A percentile compares a stretch with the other conserved stretches of the same genome.
Conservation (phyloP, 2,329 filamentous ascomycete genomes). For the Hypoxylon sp. region DNA sequence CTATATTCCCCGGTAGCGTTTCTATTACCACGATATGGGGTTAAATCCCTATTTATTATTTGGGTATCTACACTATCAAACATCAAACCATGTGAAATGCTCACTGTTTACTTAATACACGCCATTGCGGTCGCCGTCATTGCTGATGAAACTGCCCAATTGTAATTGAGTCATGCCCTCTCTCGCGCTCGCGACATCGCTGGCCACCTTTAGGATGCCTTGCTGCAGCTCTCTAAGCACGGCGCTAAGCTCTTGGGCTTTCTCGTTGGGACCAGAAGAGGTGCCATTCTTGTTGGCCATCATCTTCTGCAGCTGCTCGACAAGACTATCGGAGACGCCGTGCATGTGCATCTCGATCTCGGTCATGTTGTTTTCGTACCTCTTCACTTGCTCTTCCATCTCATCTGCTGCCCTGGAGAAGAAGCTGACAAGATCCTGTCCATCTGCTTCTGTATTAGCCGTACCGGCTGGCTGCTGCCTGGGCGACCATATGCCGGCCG, state of each 20-base stretch:
- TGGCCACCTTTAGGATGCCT: constrained; percentile 74
- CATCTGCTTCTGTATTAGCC: constrained; percentile 63
- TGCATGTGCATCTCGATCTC: constrained; percentile 77
- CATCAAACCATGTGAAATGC: constrained; percentile 30
- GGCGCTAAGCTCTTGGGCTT: constrained; percentile 67
- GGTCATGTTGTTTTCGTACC: constrained; percentile 70
- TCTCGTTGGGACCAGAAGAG: constrained; percentile 61
- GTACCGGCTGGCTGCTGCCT: constrained; percentile 59
- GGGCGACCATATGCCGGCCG: constrained; percentile 61
- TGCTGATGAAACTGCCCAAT: constrained; percentile 63
- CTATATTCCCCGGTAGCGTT: neutral
- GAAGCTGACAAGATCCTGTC: constrained; percentile 74
- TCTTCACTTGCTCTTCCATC: constrained; percentile 70
- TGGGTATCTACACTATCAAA: constrained; percentile 50
- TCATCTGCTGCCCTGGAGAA: constrained; percentile 75
- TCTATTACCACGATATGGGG: neutral
- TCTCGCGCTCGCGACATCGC: constrained; percentile 70
- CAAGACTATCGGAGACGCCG: constrained; percentile 72
- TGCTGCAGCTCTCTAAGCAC: constrained; percentile 76
- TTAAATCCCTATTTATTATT: constrained; percentile 31
- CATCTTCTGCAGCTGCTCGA: constrained; percentile 71
- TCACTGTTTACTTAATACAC: constrained; percentile 51
- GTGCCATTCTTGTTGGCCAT: constrained; percentile 60
- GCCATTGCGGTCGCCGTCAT: constrained; percentile 50
- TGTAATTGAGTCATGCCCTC: constrained; percentile 74